Evolutionary conservation across 331 rosid species (phyloP), one percentile per base, ranked within the genome.

Genomic region (Acacia pycnantha): DNA sequence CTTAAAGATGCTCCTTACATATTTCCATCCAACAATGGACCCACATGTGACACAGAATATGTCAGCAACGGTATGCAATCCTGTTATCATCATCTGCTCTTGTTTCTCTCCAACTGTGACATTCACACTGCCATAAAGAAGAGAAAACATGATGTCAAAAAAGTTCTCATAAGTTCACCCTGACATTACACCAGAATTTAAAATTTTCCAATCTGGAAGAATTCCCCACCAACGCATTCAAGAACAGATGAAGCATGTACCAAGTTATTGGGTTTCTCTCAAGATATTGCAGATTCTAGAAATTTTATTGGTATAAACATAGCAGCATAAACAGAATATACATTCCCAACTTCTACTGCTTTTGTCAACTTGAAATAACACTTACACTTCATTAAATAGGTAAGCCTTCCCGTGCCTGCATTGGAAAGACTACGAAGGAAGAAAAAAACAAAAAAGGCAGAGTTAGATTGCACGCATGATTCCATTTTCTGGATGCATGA

Each of bases 11-110:
- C 62, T 82, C 61, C 92, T 86, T 84, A 92, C 98, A 84, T 90
- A 92, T 94, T 88, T 94, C 96, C 93, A 91, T 44, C 98, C 98
- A 81, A 94, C 88, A 75, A 86, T 78, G 65, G 97, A 90, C 16
- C 97, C 93, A 79, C 98, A 94, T 5, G 87, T 43, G 66, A 90
- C 90, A 53, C 98, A 91, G 74, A 88, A 91, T 44, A 94, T 86
- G 92, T 92, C 98, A 4, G 86, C 92, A 11, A 89, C 94, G 65
- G 91, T 90, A 85, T 90, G 93, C 80, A 88, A 1, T 79, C 98
- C 98, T 0, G 97, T 90, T 19, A 85, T 85, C 98, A 94, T 89
- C 78, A 85, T 73, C 78, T 94, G 84, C 15, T 92, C 90, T 88
- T 87, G 91, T 88, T 82, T 82, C 81, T 90, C 90, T 26, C 94